Percentiles rank a stretch among this genome's conserved stretches.
These are phyloP conservation scores for Apiotrichum domesticum DNA, from an alignment of 1,284 basidiomycete genomes.

Conservation along the genomic window DNA sequence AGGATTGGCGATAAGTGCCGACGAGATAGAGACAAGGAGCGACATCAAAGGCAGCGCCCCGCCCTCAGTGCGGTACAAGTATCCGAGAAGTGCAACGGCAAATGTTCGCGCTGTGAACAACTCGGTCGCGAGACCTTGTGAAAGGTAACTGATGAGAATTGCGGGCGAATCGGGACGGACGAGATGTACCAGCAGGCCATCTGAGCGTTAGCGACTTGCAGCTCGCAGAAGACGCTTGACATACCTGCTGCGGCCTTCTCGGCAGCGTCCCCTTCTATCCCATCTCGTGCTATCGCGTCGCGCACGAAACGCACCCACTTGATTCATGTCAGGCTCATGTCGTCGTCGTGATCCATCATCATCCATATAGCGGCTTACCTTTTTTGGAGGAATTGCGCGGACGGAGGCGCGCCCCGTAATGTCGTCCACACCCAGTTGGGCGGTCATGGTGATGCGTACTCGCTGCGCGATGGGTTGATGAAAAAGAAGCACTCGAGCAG, in stretches of 20 bases:
- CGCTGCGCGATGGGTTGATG: no score
- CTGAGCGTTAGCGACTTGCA: slow-evolving; percentile 10
- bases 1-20: slow-evolving; percentile 16
- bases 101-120: slow-evolving; percentile 24
- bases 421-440: slow-evolving; percentile 5
- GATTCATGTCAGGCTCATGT: no score
- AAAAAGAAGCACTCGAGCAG: no score
- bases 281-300: background rate
- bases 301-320: slow-evolving; percentile 13
- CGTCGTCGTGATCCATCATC: no score
- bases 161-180: slow-evolving; percentile 23
- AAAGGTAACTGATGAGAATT: slow-evolving; percentile 29
- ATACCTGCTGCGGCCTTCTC: slow-evolving; percentile 13
- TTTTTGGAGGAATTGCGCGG: slow-evolving; percentile 14
- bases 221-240: background rate
- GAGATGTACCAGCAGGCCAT: slow-evolving; percentile 24
- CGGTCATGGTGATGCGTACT: slow-evolving; percentile 1
- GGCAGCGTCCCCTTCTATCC: slow-evolving; percentile 2
- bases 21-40: slow-evolving; percentile 19
- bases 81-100: slow-evolving; percentile 24
- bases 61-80: slow-evolving; percentile 12
- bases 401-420: slow-evolving; percentile 12
- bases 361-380: background rate
- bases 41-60: slow-evolving; percentile 5
- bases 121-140: slow-evolving; percentile 16